A percentile compares a stretch with the other conserved stretches of the same genome.
These are phyloP conservation scores for Venustampulla echinocandica DNA, from an alignment of 495 filamentous ascomycete species.

Conservation along the genomic window DNA sequence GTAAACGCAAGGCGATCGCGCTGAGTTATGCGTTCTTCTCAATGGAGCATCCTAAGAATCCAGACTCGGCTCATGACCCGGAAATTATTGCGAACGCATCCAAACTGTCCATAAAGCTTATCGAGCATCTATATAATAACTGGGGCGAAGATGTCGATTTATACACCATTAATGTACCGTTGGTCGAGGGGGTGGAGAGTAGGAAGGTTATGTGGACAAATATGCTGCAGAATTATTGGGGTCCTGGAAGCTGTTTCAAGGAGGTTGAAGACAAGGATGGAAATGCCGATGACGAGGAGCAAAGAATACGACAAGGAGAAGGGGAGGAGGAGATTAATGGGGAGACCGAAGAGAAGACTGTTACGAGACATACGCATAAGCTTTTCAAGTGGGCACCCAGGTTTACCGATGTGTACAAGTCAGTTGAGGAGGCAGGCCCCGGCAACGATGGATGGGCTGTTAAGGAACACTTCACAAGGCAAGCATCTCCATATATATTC, in stretches of 20 bases:
- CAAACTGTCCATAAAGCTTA: constrained; percentile 56
- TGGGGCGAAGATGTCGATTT: constrained; percentile 73
- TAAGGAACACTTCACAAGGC: constrained; percentile 83
- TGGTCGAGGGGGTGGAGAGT: constrained; percentile 57
- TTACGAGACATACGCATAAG: constrained; percentile 51
- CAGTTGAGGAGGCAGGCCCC: constrained; percentile 66
- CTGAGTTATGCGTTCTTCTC: constrained; percentile 82
- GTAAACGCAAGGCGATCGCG: constrained; percentile 66
- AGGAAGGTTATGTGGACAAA: constrained; percentile 67
- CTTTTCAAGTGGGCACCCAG: constrained; percentile 92
- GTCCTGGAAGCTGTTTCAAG: constrained; percentile 70
- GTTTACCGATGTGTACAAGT: constrained; percentile 76
- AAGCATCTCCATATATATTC: constrained; percentile 23
- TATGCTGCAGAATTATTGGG: constrained; percentile 87
- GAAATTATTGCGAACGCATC: constrained; percentile 67
- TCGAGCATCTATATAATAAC: constrained; percentile 65
- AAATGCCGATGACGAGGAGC: constrained; percentile 54
- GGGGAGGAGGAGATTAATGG: constrained; percentile 29
- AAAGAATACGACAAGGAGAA: constrained; percentile 54
- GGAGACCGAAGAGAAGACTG: constrained; percentile 21
- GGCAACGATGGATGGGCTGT: constrained; percentile 96
- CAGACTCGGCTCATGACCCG: constrained; percentile 52
- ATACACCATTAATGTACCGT: constrained; percentile 80
- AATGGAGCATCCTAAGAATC: constrained; percentile 32
- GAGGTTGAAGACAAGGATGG: constrained; percentile 56